A percentile compares a stretch with the other conserved stretches of the same genome.
Conservation (phyloP, 2,329 filamentous ascomycete genomes). For the Fusarium humuli region DNA sequence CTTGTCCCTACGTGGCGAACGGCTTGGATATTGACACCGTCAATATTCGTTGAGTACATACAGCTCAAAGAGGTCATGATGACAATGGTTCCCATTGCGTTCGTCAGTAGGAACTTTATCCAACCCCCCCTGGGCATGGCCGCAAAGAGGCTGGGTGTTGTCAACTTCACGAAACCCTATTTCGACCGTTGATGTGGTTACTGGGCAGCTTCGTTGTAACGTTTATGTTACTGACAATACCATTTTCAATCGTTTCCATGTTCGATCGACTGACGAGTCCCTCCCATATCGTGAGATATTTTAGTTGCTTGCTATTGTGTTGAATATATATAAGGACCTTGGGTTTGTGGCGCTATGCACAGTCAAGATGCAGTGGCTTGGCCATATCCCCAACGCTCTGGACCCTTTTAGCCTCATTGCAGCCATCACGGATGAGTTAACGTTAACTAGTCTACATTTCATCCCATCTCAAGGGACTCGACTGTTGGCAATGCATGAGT, state of each 20-base stretch:
- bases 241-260: not conserved
- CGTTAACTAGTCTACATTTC: constrained; percentile 3
- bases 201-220: not conserved
- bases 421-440: constrained; percentile 9
- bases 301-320: not conserved
- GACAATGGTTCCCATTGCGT: not conserved
- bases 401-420: constrained; percentile 12
- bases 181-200: not conserved
- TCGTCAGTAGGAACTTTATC: not conserved
- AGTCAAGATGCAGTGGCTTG: constrained; percentile 1
- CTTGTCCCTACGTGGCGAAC: not conserved
- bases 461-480: not conserved
- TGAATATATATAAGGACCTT: not conserved
- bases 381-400: constrained; percentile 1
- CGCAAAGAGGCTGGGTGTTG: constrained; percentile 5
- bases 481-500: not conserved
- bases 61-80: not conserved
- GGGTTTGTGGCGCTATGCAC: not conserved
- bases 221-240: not conserved
- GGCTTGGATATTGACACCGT: not conserved
- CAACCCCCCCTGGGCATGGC: constrained; percentile 10
- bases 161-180: constrained; percentile 6
- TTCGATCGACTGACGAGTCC: not conserved
- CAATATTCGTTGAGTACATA: not conserved
- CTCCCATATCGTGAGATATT: not conserved